These are phyloP conservation scores for Tricholoma sp. DNA, from an alignment of 768 basidiomycete genomes.

Conservation along the genomic window DNA sequence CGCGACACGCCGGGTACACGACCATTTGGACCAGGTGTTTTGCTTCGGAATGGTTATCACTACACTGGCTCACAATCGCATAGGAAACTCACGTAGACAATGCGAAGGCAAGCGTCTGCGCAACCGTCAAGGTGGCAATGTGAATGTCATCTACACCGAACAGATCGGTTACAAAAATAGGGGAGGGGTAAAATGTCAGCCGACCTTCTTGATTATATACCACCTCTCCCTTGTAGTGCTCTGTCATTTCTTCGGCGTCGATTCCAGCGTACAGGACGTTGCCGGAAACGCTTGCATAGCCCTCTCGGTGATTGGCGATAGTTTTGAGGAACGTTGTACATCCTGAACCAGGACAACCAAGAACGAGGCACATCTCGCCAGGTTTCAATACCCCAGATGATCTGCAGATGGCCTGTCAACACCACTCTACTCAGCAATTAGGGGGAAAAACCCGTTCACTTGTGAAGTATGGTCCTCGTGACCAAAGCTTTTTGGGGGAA, in stretches of 20 bases:
- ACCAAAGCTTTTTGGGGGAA: conserved; percentile 33
- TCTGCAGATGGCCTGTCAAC: conserved; percentile 24
- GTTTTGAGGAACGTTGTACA: conserved; percentile 85
- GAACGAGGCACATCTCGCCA: conserved; percentile 83
- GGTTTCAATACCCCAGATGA: conserved; percentile 67
- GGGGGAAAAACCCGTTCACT: conserved; percentile 29
- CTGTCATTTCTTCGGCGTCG: conserved; percentile 66
- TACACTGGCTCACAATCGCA: neutral
- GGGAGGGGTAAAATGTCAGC: neutral
- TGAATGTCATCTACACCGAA: conserved; percentile 65
- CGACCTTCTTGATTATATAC: conserved; percentile 74
- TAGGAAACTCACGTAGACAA: conserved; percentile 45
- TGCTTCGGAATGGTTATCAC: conserved; percentile 25
- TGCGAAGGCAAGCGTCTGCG: conserved; percentile 69
- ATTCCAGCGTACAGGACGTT: conserved; percentile 84
- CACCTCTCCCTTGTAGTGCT: conserved; percentile 74
- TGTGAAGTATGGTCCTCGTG: conserved; percentile 54
- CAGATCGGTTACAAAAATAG: conserved; percentile 4
- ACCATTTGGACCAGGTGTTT: conserved; percentile 69
- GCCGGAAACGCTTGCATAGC: conserved; percentile 59
- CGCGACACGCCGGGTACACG: conserved; percentile 64
- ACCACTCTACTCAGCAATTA: neutral
- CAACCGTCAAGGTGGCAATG: conserved; percentile 76
- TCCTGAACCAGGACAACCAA: conserved; percentile 80
- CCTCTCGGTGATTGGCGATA: conserved; percentile 70